Evolutionary conservation across 352 stramenopile species (phyloP), one percentile per base, ranked within the genome.

Genomic region (Phytophthora sp.): DNA sequence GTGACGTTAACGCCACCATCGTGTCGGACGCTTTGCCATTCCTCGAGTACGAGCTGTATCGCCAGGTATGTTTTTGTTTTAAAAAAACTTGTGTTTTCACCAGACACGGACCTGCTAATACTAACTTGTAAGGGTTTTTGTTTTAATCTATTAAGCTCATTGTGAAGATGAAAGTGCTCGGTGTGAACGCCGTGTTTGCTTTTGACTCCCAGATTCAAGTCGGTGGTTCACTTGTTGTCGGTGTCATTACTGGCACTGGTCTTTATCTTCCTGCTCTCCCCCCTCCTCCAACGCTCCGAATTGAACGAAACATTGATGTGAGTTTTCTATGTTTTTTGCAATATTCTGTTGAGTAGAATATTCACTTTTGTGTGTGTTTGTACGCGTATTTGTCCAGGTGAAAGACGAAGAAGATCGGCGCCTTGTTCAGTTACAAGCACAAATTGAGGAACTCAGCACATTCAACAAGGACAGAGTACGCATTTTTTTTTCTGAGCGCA

Each of bases 1-100:
- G 93, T 4, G 97, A 99, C 63, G 90, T 91, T 20, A 98, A 99
- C 71, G 97, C 97, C 8, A 97, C 98, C 12, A 95, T 96, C 52
- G 94, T 99, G 2, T 98, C 91, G 4, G 94, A 99, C 66, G 95
- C 93, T 8, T 82, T 99, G 3, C 96, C 97, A n/a, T 99, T 99
- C 61, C 73, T 99, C 21, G 97, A 99, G 66, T 99, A 99, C 66
- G 96, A 99, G 59, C 80, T 99, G 5, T 97, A 98, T 79, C 93
- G 97, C 15, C 97, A 99, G 82, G 85, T 99, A 58, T 4, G 44
- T 30, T 61, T 11, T 51, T 51, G 7, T 21, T n/a, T 26, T 31
- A 18, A 31, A 3, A 56, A 31, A 8, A 18, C 21, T 24, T 30
- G 16, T 41, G 35, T 46, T 11, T 20, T 30, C 29, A n/a, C n/a